A percentile compares a stretch with the other conserved stretches of the same genome.
These are phyloP conservation scores for Coemansia sp. DNA, from an alignment of 192 early-diverging fungal species.

Conservation along the genomic window DNA sequence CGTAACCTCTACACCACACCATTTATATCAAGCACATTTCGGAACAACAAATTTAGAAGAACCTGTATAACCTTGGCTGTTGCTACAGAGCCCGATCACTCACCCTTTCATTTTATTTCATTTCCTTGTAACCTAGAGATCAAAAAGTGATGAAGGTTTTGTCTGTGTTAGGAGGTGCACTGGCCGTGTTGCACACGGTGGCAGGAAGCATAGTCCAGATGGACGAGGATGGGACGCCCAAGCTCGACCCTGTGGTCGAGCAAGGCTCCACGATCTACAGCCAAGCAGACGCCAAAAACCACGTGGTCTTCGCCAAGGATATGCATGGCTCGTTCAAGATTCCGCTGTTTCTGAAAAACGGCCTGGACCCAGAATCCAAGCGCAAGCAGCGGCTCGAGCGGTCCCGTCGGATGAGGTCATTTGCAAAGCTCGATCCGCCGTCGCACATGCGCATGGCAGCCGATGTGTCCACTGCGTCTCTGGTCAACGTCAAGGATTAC, in stretches of 20 bases:
- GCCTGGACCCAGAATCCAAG: constrained; percentile 48
- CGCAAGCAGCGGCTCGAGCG: constrained; percentile 41
- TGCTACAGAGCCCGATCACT: no score
- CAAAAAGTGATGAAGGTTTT: constrained; percentile 1
- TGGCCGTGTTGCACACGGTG: constrained; percentile 22
- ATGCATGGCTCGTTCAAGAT: constrained; percentile 33
- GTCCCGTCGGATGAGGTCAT: constrained; percentile 34
- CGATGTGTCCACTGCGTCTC: constrained; percentile 7
- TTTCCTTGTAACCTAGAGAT: neutral
- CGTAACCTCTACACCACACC: neutral
- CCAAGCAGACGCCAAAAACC: constrained; percentile 27
- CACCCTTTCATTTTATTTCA: no score
- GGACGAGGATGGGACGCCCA: constrained; percentile 5
- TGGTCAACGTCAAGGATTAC: constrained; percentile 47
- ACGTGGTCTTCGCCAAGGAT: constrained; percentile 20
- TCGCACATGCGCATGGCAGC: neutral
- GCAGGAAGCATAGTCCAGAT: constrained; percentile 15
- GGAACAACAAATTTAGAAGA: neutral
- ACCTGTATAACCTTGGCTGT: no score
- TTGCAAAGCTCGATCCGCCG: constrained; percentile 18
- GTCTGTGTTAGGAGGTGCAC: constrained; percentile 6
- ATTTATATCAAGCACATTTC: neutral
- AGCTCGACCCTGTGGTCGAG: neutral
- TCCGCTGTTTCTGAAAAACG: constrained; percentile 44
- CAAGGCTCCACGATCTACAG: constrained; percentile 16